A percentile compares a stretch with the other conserved stretches of the same genome.
phyloP scores from a whole-genome alignment of 1,139 yeast species.

The Hansenula lynferdii region DNA sequence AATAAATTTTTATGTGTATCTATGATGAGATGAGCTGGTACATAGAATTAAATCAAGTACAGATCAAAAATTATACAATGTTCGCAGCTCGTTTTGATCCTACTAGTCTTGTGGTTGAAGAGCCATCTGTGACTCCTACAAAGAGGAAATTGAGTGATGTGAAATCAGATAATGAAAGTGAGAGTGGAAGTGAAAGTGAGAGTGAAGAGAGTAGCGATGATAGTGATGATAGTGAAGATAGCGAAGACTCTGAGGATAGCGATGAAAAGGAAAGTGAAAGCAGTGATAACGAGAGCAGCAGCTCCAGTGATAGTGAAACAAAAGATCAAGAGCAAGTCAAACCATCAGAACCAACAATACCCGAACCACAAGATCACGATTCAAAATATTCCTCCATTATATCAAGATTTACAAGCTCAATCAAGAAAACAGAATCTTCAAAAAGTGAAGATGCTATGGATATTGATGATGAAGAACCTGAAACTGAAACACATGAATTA shows the following conservation, averaged over 20 bases:
- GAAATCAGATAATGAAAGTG: conserved; percentile 12
- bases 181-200: conserved; percentile 11
- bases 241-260: no score
- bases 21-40: no score
- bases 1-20: no score
- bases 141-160: conserved; percentile 8
- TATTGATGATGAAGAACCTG: conserved; percentile 28
- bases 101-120: conserved; percentile 23
- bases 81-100: conserved; percentile 66
- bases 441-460: conserved; percentile 17
- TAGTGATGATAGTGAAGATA: conserved; percentile 11
- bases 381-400: conserved; percentile 29
- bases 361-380: conserved; percentile 15
- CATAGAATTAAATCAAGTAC: no score
- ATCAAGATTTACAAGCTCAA: conserved; percentile 35
- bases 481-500: conserved; percentile 42
- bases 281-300: no score
- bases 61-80: no score
- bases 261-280: no score
- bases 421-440: conserved; percentile 21
- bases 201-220: conserved; percentile 5
- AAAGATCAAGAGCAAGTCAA: no score
- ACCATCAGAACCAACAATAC: conserved; percentile 3
- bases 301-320: no score
- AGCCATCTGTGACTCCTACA: not conserved